Conservation (phyloP, 768 basidiomycete species). For the Suillus sp. region DNA sequence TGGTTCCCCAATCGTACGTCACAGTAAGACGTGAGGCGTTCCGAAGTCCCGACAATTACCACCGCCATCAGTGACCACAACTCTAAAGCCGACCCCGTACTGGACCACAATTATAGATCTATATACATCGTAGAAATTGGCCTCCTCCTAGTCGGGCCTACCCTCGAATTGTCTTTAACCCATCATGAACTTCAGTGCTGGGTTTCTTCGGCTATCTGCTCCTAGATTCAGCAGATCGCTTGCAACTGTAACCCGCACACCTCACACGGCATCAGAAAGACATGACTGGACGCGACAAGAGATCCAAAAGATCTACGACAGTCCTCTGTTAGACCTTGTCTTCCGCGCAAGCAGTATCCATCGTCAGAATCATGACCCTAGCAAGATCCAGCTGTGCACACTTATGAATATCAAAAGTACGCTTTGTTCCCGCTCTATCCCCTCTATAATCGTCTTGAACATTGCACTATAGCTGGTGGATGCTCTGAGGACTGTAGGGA, state of each 20-base stretch:
- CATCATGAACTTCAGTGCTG: constrained; percentile 7
- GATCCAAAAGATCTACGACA: constrained; percentile 84
- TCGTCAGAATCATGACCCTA: constrained; percentile 82
- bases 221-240: constrained; percentile 47
- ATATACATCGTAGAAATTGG: neutral
- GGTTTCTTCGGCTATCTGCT: constrained; percentile 15
- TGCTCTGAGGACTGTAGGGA: constrained; percentile 91
- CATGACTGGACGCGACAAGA: constrained; percentile 78
- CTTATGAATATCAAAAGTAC: constrained; percentile 98
- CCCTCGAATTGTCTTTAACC: too few species aligned
- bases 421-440: constrained; percentile 39
- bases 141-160: neutral
- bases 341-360: constrained; percentile 86
- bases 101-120: neutral
- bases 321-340: constrained; percentile 84
- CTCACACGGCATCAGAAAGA: constrained; percentile 39
- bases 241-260: constrained; percentile 51
- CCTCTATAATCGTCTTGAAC: constrained; percentile 16
- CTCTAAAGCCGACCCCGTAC: neutral
- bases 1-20: neutral
- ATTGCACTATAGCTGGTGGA: constrained; percentile 70
- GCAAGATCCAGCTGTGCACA: constrained; percentile 93
- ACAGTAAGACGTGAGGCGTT: neutral
- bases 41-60: neutral
- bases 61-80: neutral